A percentile compares a stretch with the other conserved stretches of the same genome.
Evolutionary conservation across 768 basidiomycete genomes (phyloP).

Genomic region (Mycena capillaripes): DNA sequence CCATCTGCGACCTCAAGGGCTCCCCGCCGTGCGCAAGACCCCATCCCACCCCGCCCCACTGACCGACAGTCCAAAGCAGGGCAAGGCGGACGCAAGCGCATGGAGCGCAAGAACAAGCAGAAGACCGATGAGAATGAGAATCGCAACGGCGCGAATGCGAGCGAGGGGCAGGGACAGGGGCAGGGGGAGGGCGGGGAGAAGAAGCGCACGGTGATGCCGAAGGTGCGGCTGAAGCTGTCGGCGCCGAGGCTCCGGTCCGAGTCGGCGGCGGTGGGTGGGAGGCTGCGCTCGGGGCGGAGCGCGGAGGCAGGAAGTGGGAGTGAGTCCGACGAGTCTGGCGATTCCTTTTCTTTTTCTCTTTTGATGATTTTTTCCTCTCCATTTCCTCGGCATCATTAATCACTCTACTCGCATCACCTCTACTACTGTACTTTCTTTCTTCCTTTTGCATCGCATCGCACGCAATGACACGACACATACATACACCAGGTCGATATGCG

Average conservation of each 20-base stretch:
- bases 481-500: too few species aligned
- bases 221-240: constrained; percentile 51
- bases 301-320: neutral
- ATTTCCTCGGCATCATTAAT: too few species aligned
- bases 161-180: neutral
- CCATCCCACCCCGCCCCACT: constrained; percentile 44
- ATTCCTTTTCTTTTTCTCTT: too few species aligned
- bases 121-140: constrained; percentile 25
- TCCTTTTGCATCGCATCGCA: too few species aligned
- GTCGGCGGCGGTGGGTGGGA: constrained; percentile 26
- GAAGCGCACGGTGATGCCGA: constrained; percentile 29
- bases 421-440: too few species aligned
- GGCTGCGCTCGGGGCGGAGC: constrained; percentile 6
- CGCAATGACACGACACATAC: too few species aligned
- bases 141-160: neutral
- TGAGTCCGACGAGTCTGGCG: neutral
- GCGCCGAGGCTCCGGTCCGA: constrained; percentile 29
- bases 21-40: constrained; percentile 73
- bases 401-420: too few species aligned
- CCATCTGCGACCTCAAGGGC: constrained; percentile 89
- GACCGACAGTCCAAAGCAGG: constrained; percentile 53
- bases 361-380: too few species aligned
- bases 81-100: constrained; percentile 46
- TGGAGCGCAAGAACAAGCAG: constrained; percentile 30
- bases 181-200: constrained; percentile 4